Evolutionary conservation across 805 yeast species (phyloP).

Genomic region (Monosporozyma aerobia): DNA sequence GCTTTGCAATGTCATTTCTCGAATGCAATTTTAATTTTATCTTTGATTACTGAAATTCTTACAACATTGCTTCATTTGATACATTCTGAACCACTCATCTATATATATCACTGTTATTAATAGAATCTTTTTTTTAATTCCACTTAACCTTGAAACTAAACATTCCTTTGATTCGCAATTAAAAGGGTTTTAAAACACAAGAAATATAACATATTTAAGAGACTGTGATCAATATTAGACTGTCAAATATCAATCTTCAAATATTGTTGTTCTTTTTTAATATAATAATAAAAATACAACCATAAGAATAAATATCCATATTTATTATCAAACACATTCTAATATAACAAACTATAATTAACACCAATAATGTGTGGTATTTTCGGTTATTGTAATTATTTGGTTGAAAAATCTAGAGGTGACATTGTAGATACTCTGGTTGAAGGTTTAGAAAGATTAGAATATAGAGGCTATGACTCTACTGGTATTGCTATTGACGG

Average conservation of each 20-base stretch:
- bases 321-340: not conserved
- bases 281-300: too few species aligned
- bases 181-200: not conserved
- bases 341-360: not conserved
- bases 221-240: not conserved
- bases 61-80: not conserved
- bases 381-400: constrained; percentile 93
- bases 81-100: not conserved
- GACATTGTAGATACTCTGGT: constrained; percentile 83
- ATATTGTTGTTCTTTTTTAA: not conserved
- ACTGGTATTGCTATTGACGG: constrained; percentile 96
- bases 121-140: not conserved
- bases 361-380: constrained; percentile 63
- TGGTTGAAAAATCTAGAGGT: constrained; percentile 86
- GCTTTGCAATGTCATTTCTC: not conserved
- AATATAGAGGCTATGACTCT: constrained; percentile 97
- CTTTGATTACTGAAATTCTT: not conserved
- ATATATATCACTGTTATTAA: not conserved
- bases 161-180: not conserved
- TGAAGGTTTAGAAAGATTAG: constrained; percentile 81
- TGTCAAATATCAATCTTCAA: not conserved
- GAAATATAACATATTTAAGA: not conserved
- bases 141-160: not conserved
- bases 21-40: not conserved
- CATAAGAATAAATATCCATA: not conserved